Conservation (phyloP, 148 eudicot species). For the Chenopodium quinoa region DNA sequence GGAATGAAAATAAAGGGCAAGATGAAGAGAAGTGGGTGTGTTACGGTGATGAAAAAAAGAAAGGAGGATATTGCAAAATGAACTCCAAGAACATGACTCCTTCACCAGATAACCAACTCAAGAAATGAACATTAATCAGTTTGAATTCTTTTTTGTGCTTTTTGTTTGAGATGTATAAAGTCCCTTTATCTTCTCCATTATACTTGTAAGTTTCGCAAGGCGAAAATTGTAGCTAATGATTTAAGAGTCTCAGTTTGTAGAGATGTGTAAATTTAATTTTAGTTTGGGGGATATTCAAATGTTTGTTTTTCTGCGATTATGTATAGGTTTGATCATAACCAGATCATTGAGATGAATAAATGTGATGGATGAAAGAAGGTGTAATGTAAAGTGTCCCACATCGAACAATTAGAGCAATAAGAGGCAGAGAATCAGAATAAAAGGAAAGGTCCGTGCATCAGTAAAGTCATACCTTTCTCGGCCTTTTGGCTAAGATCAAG, state of each 20-base stretch:
- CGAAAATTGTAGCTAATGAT: background rate
- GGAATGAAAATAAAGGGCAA: slow-evolving; percentile 34
- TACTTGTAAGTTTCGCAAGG: background rate
- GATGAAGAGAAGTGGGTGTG: slow-evolving; percentile 53
- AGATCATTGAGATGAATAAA: background rate
- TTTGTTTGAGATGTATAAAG: slow-evolving; percentile 17
- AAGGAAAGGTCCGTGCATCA: background rate
- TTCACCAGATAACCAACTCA: slow-evolving; percentile 36
- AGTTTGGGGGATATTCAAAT: background rate
- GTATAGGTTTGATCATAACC: background rate
- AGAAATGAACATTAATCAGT: slow-evolving; percentile 10
- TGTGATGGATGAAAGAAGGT: background rate
- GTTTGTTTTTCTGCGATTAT: background rate
- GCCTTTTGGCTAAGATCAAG: slow-evolving; percentile 95
- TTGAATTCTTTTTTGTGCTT: background rate
- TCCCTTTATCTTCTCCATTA: background rate
- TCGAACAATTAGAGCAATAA: background rate
- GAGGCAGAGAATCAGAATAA: background rate
- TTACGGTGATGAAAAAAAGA: slow-evolving; percentile 40
- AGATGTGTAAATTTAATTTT: background rate
- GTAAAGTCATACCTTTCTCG: slow-evolving; percentile 39
- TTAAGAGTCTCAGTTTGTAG: slow-evolving; percentile 9
- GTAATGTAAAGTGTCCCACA: background rate
- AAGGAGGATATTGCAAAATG: slow-evolving; percentile 49
- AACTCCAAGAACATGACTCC: slow-evolving; percentile 35